Conservation (phyloP, 208 protist genomes). For the Trypanosoma melophagium region DNA sequence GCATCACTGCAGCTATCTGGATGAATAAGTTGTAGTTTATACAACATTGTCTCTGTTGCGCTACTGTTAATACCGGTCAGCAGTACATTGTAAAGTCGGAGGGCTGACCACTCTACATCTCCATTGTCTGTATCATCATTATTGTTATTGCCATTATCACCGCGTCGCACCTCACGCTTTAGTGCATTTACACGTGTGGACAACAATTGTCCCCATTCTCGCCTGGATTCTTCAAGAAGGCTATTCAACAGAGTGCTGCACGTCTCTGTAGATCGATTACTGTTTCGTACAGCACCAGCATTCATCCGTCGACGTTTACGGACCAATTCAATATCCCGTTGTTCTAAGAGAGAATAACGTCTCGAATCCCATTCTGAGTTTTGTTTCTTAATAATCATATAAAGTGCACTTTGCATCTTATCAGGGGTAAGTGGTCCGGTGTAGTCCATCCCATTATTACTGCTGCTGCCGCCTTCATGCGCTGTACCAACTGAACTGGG, state of each 20-base stretch:
- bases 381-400: constrained; percentile 19
- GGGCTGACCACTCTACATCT: constrained; percentile 38
- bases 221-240: constrained; percentile 41
- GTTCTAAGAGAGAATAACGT: constrained; percentile 16
- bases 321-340: constrained; percentile 17
- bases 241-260: constrained; percentile 44
- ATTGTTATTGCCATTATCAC: neutral
- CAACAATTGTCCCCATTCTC: constrained; percentile 44
- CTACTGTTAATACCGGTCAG: constrained; percentile 59
- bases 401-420: constrained; percentile 17
- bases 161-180: constrained; percentile 21
- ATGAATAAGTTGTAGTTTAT: too few species aligned
- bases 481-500: neutral
- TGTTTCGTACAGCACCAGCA: neutral
- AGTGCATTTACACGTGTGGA: constrained; percentile 36
- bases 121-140: neutral
- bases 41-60: constrained; percentile 17
- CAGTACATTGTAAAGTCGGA: constrained; percentile 62
- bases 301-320: neutral
- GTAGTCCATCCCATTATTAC: neutral
- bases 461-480: neutral
- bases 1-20: constrained; percentile 18
- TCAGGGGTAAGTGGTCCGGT: neutral
- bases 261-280: constrained; percentile 26
- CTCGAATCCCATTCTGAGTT: constrained; percentile 20